Evolutionary conservation across 345 rosid genomes (phyloP), one percentile per base, ranked within the genome.

Genomic region (Trapa bicornis): DNA sequence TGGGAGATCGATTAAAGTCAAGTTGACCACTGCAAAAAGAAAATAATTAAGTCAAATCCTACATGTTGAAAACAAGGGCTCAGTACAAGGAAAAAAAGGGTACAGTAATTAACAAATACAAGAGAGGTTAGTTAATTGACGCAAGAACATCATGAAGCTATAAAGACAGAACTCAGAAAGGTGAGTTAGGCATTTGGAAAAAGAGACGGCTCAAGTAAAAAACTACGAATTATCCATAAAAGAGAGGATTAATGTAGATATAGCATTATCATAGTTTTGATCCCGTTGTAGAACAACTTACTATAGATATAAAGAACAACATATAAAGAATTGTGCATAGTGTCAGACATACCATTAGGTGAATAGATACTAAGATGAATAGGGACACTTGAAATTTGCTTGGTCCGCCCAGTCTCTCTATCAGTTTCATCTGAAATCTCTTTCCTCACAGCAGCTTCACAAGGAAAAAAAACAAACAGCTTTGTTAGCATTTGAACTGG

Each of bases 351-450:
- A 91, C 99, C 97, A 39, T 72, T 79, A 36, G 99, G 99, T 67
- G 99, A 95, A 78, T 82, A 91, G 53, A 95, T 95, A 67, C 97
- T 91, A 53, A 95, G 95, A 80, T 95, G 99, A 81, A 95, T 95
- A 60, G 99, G 99, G 68, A 91, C 96, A 64, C 89, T 87, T 36
- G 99, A 95, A 65, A 95, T 95, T 52, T 85, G 91, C 66, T 89
- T 95, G 71, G 83, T 47, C 9, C 90, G 87, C 15, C 99, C 99
- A 52, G 99, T 95, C 83, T 95, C 99, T 76, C 99, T 67, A 80
- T 95, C 99, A 57, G 99, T 95, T 84, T 95, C 99, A 70, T 95
- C 99, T 72, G 86, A 82, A 73, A 95, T 95, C 89, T 95, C 99
- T 84, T 86, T 91, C 85, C 99, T 84, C 79, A 95, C 97, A 68